Conservation (phyloP, 2,329 filamentous ascomycete genomes). For the Pseudogymnoascus sp. region DNA sequence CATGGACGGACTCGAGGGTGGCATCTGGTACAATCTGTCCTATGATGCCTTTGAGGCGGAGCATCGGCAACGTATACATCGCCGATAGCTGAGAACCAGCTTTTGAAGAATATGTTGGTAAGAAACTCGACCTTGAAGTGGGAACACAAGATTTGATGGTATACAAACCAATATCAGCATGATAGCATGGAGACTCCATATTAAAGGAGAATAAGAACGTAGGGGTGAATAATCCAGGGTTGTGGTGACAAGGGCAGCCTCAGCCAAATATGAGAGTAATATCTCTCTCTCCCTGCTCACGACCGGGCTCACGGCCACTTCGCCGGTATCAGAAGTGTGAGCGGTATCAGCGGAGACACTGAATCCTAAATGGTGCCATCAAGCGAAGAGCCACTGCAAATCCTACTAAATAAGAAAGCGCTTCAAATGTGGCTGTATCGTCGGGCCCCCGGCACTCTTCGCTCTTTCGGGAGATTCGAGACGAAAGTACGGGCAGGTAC, state of each 20-base stretch:
- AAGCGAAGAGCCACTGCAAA: constrained; percentile 1
- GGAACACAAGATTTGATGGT: not conserved
- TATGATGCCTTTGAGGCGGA: constrained; percentile 26
- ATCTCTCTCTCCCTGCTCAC: not conserved
- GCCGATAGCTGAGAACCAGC: constrained; percentile 21
- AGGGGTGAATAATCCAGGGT: not conserved
- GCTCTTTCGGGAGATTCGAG: constrained; percentile 8
- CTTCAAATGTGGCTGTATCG: constrained; percentile 1
- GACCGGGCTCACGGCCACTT: not conserved
- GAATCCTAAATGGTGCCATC: constrained; percentile 2
- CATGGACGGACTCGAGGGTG: constrained; percentile 23
- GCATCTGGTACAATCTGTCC: constrained; percentile 21
- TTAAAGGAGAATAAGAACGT: not conserved
- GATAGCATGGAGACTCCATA: constrained; percentile 3
- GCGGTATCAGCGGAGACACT: not conserved
- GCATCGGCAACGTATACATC: constrained; percentile 27
- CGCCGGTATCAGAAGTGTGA: not conserved
- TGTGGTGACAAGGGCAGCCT: constrained; percentile 1
- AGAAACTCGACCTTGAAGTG: not conserved
- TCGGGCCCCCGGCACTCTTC: not conserved
- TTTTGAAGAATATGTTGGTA: constrained; percentile 16
- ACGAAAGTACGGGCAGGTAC: not conserved
- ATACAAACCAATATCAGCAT: not conserved
- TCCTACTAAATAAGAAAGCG: constrained; percentile 5
- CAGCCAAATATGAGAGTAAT: constrained; percentile 8